phyloP scores from a whole-genome alignment of 495 filamentous ascomycete species.

The Hypomontagnella monticulosa region DNA sequence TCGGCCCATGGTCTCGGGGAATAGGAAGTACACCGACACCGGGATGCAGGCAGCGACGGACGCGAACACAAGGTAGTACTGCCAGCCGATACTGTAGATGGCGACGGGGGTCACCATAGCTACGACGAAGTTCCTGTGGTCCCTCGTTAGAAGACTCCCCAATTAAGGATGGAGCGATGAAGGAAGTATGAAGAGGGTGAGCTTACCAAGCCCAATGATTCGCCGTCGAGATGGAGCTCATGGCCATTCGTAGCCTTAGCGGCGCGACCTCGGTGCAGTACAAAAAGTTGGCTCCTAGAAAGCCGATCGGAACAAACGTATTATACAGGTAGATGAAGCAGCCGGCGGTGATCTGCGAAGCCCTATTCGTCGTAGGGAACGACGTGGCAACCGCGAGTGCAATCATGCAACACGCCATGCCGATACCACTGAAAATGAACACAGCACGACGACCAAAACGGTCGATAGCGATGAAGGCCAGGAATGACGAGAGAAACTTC shows the following conservation, averaged over 20 bases:
- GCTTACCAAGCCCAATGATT: constrained; percentile 61
- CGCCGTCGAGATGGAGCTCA: constrained; percentile 60
- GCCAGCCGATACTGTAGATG: constrained; percentile 55
- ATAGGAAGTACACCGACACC: constrained; percentile 65
- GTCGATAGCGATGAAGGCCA: constrained; percentile 64
- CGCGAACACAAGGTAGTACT: constrained; percentile 62
- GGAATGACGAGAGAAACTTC: constrained; percentile 61
- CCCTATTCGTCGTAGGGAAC: constrained; percentile 46
- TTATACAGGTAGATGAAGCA: constrained; percentile 70
- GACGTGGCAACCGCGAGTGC: constrained; percentile 57
- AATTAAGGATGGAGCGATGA: background rate
- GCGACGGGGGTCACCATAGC: constrained; percentile 58
- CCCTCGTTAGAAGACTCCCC: constrained; percentile 1
- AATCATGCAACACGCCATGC: constrained; percentile 53
- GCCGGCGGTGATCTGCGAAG: constrained; percentile 52
- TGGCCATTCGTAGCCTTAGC: constrained; percentile 61
- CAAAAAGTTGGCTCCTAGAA: constrained; percentile 66
- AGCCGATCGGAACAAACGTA: constrained; percentile 67
- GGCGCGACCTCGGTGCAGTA: constrained; percentile 68
- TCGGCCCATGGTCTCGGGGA: constrained; percentile 64
- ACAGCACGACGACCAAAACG: constrained; percentile 62
- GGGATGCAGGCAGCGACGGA: constrained; percentile 59
- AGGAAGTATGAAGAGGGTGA: constrained; percentile 10
- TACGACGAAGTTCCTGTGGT: constrained; percentile 58
- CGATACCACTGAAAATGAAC: constrained; percentile 63